Conservation (phyloP, 495 filamentous ascomycete genomes). For the Podospora fimiseda region DNA sequence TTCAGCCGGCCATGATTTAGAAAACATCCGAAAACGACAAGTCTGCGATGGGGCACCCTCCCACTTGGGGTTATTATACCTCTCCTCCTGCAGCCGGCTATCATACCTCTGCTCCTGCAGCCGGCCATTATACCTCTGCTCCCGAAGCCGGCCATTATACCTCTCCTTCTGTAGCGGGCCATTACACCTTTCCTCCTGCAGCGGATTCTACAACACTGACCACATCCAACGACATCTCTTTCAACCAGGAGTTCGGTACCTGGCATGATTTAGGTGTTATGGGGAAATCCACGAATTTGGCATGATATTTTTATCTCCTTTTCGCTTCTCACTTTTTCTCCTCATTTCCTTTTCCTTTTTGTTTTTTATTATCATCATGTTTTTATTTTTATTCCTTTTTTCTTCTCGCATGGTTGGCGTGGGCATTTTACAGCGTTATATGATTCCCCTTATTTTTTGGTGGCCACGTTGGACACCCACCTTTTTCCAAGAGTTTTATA, state of each 20-base stretch:
- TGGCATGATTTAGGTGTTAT: no score
- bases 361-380: not conserved
- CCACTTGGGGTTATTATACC: not conserved
- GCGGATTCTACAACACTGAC: no score
- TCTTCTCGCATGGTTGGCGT: conserved; percentile 1
- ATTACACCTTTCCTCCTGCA: no score
- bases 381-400: conserved; percentile 6
- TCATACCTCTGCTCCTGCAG: no score
- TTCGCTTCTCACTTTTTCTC: not conserved
- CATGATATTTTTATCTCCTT: not conserved
- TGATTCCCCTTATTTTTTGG: conserved; percentile 4
- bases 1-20: conserved; percentile 17
- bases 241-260: no score
- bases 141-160: no score
- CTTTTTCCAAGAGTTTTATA: not conserved
- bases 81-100: no score
- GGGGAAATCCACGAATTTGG: no score
- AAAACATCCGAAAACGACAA: conserved; percentile 3
- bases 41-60: not conserved
- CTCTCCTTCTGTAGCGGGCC: no score
- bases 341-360: not conserved
- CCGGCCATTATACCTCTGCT: no score
- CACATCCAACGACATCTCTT: no score
- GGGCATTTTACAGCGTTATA: conserved; percentile 7
- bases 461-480: not conserved